Conservation (phyloP, 495 filamentous ascomycete species). For the Schizothecium vesticola region DNA sequence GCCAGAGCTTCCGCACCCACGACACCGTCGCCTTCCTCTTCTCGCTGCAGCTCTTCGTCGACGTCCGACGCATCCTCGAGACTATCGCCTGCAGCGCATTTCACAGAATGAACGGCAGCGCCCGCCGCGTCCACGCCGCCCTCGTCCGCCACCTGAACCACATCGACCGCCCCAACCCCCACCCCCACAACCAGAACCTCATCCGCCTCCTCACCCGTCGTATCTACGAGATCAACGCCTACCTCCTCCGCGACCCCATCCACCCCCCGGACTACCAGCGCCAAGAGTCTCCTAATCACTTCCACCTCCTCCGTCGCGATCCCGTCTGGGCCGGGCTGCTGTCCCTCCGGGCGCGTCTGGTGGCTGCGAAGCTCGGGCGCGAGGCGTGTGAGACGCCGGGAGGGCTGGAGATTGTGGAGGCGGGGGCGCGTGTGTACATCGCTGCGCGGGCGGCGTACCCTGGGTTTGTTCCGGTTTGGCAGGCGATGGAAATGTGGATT, state of each 20-base stretch:
- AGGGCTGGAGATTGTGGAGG: neutral
- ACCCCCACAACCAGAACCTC: neutral
- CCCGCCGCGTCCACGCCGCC: neutral
- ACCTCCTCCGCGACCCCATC: constrained; percentile 19
- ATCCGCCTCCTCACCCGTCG: constrained; percentile 12
- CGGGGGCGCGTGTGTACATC: neutral
- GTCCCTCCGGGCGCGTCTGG: constrained; percentile 23
- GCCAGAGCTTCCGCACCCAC: neutral
- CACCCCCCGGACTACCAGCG: constrained; percentile 12
- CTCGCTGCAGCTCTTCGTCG: constrained; percentile 22
- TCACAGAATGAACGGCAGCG: neutral
- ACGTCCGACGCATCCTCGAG: constrained; percentile 30
- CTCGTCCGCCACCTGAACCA: neutral
- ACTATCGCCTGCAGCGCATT: neutral
- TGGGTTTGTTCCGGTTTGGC: neutral
- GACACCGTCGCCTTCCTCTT: constrained; percentile 19
- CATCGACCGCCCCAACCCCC: neutral
- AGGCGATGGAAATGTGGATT: neutral
- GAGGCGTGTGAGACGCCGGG: neutral
- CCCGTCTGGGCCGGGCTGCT: constrained; percentile 26
- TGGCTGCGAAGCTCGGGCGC: constrained; percentile 21
- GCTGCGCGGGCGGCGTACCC: too few species aligned
- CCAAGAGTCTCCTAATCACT: neutral
- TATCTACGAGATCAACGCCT: constrained; percentile 15
- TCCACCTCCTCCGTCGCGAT: constrained; percentile 21